Base-by-base conservation (phyloP, 1,139 yeast genomes). In the Pichia sp. region DNA sequence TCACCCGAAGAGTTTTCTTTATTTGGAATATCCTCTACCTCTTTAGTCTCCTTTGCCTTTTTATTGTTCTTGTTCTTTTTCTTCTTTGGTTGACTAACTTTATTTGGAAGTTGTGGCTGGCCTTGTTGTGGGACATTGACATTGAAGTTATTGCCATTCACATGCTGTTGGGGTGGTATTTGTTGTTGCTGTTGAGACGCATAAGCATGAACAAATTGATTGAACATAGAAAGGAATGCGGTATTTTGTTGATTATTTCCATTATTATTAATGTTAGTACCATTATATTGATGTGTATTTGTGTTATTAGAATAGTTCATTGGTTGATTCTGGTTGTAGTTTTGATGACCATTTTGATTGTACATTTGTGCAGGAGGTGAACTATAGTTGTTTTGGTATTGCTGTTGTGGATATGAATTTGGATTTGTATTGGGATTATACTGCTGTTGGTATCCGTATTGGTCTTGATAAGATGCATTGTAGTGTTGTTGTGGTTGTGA, bases 1-100 rank as follows among this genome's bases (percentile, higher is more conserved):
- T 37, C 43, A 27, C 39, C 52, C 1, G 30, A 47, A 34, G 37
- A 42, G 8, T 42, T 44, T 6, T 34, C 44, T 15, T 22, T 22
- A 17, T 12, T 32, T 17, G 12, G 40, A 18, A 22, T n/a, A 4
- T 38, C 34, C 4, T 42, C 28, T 11, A 21, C 22, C 1, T 22
- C 19, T 9, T 30, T 33, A 4, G 14, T 28, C 31, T 32, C 11
- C 21, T 34, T 21, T 31, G 45, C 30, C 15, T n/a, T 31, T 27
- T 37, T 35, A 7, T 14, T 38, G 8, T 24, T 14, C 6, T 24
- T 24, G 1, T 21, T 24, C 14, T 34, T 42, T 17, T 20, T 27
- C n/a, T 34, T 24, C 15, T 34, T 11, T 11, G 31, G 31, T 28
- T 28, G 31, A 11, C 14, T 18, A 28, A 8, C 9, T 7, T n/a